Evolutionary conservation across 1,284 basidiomycete species (phyloP).

Genomic region (Lentinus polychrous): DNA sequence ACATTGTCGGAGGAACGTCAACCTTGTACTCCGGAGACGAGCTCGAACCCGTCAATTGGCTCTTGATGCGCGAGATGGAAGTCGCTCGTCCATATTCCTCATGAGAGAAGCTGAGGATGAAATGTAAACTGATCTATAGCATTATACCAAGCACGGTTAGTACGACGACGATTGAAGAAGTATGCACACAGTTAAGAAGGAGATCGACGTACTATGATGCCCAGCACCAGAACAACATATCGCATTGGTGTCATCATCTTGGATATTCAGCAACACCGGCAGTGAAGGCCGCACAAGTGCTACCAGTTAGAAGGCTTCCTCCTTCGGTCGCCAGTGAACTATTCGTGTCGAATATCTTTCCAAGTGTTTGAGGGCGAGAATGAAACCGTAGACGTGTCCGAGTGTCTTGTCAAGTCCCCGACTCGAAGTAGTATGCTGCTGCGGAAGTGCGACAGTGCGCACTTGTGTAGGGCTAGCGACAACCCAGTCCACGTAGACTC

Average conservation of each 20-base stretch:
- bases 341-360: no score
- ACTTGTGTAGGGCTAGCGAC: no score
- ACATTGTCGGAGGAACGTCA: slow-evolving; percentile 51
- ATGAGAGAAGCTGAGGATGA: slow-evolving; percentile 64
- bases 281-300: no score
- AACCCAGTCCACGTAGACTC: not conserved
- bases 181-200: not conserved
- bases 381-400: no score
- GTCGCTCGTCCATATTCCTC: slow-evolving; percentile 63
- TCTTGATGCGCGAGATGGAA: slow-evolving; percentile 48
- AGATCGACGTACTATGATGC: slow-evolving; percentile 46
- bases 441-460: no score
- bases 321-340: no score
- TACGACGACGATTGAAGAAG: not conserved
- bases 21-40: slow-evolving; percentile 41
- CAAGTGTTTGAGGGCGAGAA: no score
- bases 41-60: slow-evolving; percentile 30
- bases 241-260: slow-evolving; percentile 77
- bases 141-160: not conserved
- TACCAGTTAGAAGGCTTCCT: not conserved
- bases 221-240: slow-evolving; percentile 62
- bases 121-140: slow-evolving; percentile 60
- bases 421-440: no score
- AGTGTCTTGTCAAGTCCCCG: no score
- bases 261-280: slow-evolving; percentile 6